Evolutionary conservation across 2,329 filamentous ascomycete genomes (phyloP), one percentile per base, ranked within the genome.

Genomic region (Alternaria gaisen): DNA sequence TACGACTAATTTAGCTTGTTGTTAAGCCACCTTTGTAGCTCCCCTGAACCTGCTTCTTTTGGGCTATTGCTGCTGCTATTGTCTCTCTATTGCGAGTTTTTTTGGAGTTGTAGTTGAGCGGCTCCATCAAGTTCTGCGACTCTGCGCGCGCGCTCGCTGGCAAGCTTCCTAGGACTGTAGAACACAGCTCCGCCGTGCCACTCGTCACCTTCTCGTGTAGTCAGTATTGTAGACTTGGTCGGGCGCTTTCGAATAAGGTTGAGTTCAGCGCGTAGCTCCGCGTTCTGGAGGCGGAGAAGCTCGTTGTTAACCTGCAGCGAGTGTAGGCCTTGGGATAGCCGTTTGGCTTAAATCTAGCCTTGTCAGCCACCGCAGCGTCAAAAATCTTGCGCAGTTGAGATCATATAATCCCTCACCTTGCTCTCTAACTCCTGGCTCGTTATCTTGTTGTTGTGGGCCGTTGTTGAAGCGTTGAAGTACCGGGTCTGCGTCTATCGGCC

Each of bases 391-490:
- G n/a, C 22, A 52, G 24, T 14, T 52, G 2, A 22, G 16, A 4
- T 10, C 16, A 41, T 4, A 8, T 52, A 52, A 14, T 3, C 0
- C 50, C n/a, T 52, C 14, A 3, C 50, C 9, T 10, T 52, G 8
- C 50, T 52, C 32, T 10, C 34, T 5, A 28, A 41, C 5, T 52
- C n/a, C 32, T 52, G 2, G 14, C 0, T 34, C 22, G 10, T 26
- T 5, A 41, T 40, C 34, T 52, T 52, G 9, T 26, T 40, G 3
- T 41, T 18, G 26, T 22, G 8, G 5, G 48, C 3, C 0, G 32
- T 52, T 52, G 34, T 52, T 52, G 4, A 50, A 50, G 46, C 28
- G 30, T 50, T 50, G 5, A 41, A 20, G 38, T 20, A 41, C 38
- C 4, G 0, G 10, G 38, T 5, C 2, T 41, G 9, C n/a, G 8